A percentile compares a stretch with the other conserved stretches of the same genome.
Evolutionary conservation across 2,329 filamentous ascomycete species (phyloP).

Genomic region (Stemphylium beticola): DNA sequence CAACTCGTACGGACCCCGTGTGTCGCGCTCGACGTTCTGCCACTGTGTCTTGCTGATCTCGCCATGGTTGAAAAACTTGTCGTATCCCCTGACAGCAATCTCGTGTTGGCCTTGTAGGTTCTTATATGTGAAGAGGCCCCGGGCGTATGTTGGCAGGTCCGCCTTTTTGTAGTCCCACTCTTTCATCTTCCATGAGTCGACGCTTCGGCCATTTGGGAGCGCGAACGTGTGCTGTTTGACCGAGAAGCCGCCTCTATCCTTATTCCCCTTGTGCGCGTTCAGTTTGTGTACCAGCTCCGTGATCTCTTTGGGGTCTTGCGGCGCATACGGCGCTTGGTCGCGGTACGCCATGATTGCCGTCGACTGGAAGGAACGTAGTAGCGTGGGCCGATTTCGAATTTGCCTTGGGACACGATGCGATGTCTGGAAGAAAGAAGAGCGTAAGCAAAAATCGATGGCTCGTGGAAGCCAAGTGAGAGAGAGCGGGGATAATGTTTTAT

Average conservation of each 20-base stretch:
- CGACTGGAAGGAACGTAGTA: slow-evolving; percentile 12
- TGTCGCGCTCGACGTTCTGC: slow-evolving; percentile 76
- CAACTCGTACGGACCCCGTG: slow-evolving; percentile 87
- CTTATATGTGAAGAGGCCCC: slow-evolving; percentile 88
- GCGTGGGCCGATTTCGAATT: not conserved
- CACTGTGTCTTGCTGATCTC: slow-evolving; percentile 85
- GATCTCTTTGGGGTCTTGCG: slow-evolving; percentile 74
- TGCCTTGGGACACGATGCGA: not conserved
- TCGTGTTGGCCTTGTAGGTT: slow-evolving; percentile 70
- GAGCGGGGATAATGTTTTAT: slow-evolving; percentile 22
- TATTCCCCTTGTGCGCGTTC: slow-evolving; percentile 60
- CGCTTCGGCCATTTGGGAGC: slow-evolving; percentile 69
- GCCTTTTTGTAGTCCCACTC: slow-evolving; percentile 95
- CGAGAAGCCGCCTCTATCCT: slow-evolving; percentile 63
- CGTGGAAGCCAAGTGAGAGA: slow-evolving; percentile 10
- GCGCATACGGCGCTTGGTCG: slow-evolving; percentile 64
- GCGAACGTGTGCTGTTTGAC: slow-evolving; percentile 82
- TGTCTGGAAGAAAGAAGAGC: slow-evolving; percentile 18
- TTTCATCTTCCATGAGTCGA: slow-evolving; percentile 91
- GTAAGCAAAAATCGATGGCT: slow-evolving; percentile 21
- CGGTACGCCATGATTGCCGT: slow-evolving; percentile 58
- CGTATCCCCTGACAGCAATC: slow-evolving; percentile 89
- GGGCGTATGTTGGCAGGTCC: slow-evolving; percentile 87
- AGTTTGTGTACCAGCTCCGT: slow-evolving; percentile 69
- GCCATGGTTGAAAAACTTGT: slow-evolving; percentile 97